These are phyloP conservation scores for Abrus pulchellus DNA, from an alignment of 306 rosid genomes.

Conservation along the genomic window DNA sequence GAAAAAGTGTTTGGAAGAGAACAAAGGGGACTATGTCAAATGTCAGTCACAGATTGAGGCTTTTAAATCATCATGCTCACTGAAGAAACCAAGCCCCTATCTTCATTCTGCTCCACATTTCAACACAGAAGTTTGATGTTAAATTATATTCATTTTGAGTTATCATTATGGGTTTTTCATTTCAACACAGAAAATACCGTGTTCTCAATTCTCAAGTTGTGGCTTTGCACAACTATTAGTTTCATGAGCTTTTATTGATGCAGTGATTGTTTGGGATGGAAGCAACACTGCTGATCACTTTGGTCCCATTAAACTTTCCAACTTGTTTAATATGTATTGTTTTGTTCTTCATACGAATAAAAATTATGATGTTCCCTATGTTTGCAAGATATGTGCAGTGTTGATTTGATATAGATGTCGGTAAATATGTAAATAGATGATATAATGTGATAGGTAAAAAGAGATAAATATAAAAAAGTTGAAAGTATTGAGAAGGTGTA, in stretches of 20 bases:
- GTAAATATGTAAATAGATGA: too few species aligned
- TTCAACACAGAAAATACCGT: conserved; percentile 11
- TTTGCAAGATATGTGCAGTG: not conserved
- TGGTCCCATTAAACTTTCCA: conserved; percentile 8
- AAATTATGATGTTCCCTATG: not conserved
- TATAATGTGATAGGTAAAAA: too few species aligned
- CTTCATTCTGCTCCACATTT: conserved; percentile 47
- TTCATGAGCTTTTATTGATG: not conserved
- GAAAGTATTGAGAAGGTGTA: too few species aligned
- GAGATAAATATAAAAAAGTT: too few species aligned
- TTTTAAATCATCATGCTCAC: conserved; percentile 76
- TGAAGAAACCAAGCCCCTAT: conserved; percentile 64
- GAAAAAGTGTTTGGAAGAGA: conserved; percentile 89
- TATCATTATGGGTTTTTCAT: conserved; percentile 26
- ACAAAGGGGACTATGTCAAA: conserved; percentile 81
- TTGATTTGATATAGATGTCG: not conserved
- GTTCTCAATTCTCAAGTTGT: conserved; percentile 13
- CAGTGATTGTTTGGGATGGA: conserved; percentile 26
- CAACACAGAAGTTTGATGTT: conserved; percentile 34
- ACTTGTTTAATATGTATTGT: not conserved
- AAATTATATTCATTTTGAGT: conserved; percentile 10
- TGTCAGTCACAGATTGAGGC: conserved; percentile 86
- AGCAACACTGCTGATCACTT: conserved; percentile 1
- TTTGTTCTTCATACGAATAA: conserved; percentile 27
- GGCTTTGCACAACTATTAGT: conserved; percentile 10